Evolutionary conservation across 2,329 filamentous ascomycete species (phyloP), one percentile per base, ranked within the genome.

Genomic region (Fusarium sp.): DNA sequence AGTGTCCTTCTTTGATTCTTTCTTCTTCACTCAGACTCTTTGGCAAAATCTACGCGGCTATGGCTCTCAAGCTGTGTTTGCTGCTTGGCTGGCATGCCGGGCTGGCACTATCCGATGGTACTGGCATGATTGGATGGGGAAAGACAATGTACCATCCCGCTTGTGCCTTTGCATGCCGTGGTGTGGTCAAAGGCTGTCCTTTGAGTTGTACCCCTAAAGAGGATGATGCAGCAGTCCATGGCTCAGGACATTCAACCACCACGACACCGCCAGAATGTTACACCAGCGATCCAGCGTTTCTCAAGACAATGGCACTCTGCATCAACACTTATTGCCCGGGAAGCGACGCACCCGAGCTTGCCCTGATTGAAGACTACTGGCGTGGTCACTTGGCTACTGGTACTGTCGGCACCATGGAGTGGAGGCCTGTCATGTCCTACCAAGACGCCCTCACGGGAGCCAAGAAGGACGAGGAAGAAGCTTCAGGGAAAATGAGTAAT

Each of bases 91-190:
- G 35, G 56, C 59, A 63, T 23, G 43, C 43, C 7, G 32, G 59
- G 4, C 59, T 63, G 20, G 59, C 32, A n/a, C 59, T 63, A 5
- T 35, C 69, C 14, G 77, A 79, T 18, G 78, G 78, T 3, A 65
- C 57, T 5, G 82, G 82, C 39, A 66, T 83, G 20, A 80, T 84
- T 37, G 82, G 82, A 59, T 80, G 77, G 67, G 82, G 82, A 14
- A 84, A 82, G 64, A 79, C 76, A 0, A 80, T 84, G 72, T 83
- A 81, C 72, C 63, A 82, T 11, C 82, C 82, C 11, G 71, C 79
- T 1, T 84, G 83, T 67, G 78, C 81, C 1, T 83, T 81, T 41
- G 81, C 81, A 6, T 84, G 82, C 35, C 81, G 82, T 11, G 70
- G 67, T 20, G 76, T 82, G 39, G 64, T 83, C 56, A 66, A 68